Base-by-base conservation (phyloP, 768 basidiomycete species). In the Kwoniella europaea region DNA sequence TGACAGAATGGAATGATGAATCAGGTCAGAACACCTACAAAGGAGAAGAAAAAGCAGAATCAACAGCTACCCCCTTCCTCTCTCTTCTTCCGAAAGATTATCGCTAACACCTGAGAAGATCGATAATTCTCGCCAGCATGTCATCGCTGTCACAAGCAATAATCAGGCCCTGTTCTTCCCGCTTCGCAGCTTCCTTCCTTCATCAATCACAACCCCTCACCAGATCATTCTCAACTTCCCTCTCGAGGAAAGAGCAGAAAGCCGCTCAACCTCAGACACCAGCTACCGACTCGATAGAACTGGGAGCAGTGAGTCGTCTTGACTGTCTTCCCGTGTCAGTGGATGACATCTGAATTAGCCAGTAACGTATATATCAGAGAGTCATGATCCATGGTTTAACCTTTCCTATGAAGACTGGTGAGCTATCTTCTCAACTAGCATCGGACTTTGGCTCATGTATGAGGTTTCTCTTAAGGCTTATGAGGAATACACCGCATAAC, bases 341-440 rank as follows among this genome's bases (percentile, higher is more conserved):
- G 6, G 35, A 35, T 35, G 35, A 35, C 35, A 64, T 6, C 41
- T 22, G 13, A 54, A 18, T 16, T 56, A 83, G 82, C 81, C 81
- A 35, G 71, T 72, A 7, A 69, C 84, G 15, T 85, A 84, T 71
- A 85, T 93, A 13, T 96, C 93, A 0, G 86, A 86, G 35, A 92
- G 92, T 16, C 88, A 87, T 4, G 87, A 93, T 76, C 93, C 94
- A 2, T 92, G 90, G 83, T 93, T 95, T 84, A 97, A 97, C 82
- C 88, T 97, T 54, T 88, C 92, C 0, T 88, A 92, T 62, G 94
- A 97, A 82, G 94, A 96, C 81, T 94, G 93, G 94, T 93, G 24
- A 69, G 88, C 63, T 82, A 50, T 58, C 62, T 59, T 15, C 18
- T 24, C 27, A 58, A 16, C 67, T 72, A 46, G 67, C 42, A 24